A percentile compares a stretch with the other conserved stretches of the same genome.
These are phyloP conservation scores for Arabidopsis arenosa DNA, from an alignment of 345 rosid species.

Conservation along the genomic window DNA sequence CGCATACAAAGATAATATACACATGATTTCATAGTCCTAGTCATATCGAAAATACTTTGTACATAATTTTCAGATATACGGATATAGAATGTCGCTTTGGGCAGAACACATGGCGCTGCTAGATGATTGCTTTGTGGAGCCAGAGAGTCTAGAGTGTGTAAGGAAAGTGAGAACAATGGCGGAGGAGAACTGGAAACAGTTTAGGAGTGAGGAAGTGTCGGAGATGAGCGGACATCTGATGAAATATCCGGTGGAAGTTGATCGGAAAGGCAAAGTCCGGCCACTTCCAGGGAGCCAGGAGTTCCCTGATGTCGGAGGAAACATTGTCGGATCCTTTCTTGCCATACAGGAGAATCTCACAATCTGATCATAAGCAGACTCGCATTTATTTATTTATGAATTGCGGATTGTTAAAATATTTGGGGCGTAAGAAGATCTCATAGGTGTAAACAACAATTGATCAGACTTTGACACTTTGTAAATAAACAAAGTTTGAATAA, in stretches of 20 bases:
- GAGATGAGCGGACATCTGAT: conserved; percentile 90
- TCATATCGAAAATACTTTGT: neutral
- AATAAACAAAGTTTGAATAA: neutral
- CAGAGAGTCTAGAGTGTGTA: conserved; percentile 87
- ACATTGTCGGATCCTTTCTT: conserved; percentile 75
- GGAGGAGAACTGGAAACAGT: conserved; percentile 77
- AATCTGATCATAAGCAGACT: conserved; percentile 49
- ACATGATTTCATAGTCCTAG: neutral
- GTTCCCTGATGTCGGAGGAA: conserved; percentile 93
- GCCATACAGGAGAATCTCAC: conserved; percentile 90
- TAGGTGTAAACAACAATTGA: neutral
- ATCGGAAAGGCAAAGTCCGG: conserved; percentile 78
- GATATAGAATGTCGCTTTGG: conserved; percentile 97
- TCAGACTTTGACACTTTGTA: neutral
- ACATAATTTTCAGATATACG: conserved; percentile 59
- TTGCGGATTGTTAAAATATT: neutral
- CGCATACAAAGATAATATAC: neutral
- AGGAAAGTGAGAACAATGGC: conserved; percentile 62
- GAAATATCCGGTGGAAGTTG: conserved; percentile 86
- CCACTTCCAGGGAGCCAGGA: conserved; percentile 68
- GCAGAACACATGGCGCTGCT: conserved; percentile 79
- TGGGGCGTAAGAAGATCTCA: neutral
- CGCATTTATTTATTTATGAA: neutral
- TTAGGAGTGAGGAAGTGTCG: conserved; percentile 62
- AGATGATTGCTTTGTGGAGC: conserved; percentile 64